Percentiles rank a stretch among this genome's conserved stretches.
Evolutionary conservation across 768 basidiomycete species (phyloP).

Genomic region (Rhizopogon vesiculosus): DNA sequence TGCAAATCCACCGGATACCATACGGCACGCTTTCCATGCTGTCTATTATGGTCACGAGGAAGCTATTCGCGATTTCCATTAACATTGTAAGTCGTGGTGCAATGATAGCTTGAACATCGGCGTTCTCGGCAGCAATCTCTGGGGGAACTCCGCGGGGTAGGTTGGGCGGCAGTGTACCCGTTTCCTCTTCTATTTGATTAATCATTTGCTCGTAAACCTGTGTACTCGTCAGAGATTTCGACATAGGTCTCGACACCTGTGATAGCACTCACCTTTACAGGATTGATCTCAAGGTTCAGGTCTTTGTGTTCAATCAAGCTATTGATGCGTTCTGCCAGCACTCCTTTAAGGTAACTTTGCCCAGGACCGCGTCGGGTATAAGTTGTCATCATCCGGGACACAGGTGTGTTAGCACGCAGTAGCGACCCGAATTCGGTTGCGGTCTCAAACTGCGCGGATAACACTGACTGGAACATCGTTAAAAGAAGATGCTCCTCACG

Average conservation of each 20-base stretch:
- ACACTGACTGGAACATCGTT: constrained; percentile 99
- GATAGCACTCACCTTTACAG: constrained; percentile 70
- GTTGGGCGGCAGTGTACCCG: constrained; percentile 85
- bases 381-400: constrained; percentile 99
- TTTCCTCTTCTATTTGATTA: constrained; percentile 97
- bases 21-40: constrained; percentile 98
- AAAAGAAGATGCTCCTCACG: constrained; percentile 96
- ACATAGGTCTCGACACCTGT: not conserved
- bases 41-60: constrained; percentile 96
- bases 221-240: not conserved
- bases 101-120: constrained; percentile 97
- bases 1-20: constrained; percentile 99
- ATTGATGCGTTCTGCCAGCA: constrained; percentile 97
- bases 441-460: constrained; percentile 98
- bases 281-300: constrained; percentile 98
- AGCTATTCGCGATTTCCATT: constrained; percentile 99
- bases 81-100: constrained; percentile 96
- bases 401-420: constrained; percentile 96
- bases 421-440: constrained; percentile 99
- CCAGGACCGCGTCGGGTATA: constrained; percentile 98
- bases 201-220: constrained; percentile 99
- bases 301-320: constrained; percentile 99
- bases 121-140: constrained; percentile 90
- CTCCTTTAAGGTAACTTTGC: constrained; percentile 96
- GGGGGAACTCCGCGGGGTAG: constrained; percentile 91